Evolutionary conservation across 2,329 filamentous ascomycete genomes (phyloP).

Genomic region (Hypoxylon sp.): DNA sequence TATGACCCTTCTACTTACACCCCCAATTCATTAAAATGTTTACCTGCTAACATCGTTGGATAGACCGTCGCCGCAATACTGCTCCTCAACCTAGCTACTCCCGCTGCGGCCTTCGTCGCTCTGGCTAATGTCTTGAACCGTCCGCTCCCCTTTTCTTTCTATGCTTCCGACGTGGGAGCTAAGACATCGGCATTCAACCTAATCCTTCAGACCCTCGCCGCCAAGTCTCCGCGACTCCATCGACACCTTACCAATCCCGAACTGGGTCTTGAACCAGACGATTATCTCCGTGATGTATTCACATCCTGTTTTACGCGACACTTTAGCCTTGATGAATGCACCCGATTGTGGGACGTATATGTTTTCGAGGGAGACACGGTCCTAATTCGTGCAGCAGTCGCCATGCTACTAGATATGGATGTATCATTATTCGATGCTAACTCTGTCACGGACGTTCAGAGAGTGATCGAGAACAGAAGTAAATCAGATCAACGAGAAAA

Average conservation of each 20-base stretch:
- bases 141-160: conserved; percentile 81
- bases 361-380: conserved; percentile 85
- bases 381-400: conserved; percentile 79
- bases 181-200: conserved; percentile 79
- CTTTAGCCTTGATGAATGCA: conserved; percentile 77
- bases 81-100: conserved; percentile 77
- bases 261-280: conserved; percentile 62
- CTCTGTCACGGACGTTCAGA: conserved; percentile 61
- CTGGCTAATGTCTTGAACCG: conserved; percentile 85
- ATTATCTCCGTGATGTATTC: conserved; percentile 74
- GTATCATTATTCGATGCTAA: conserved; percentile 66
- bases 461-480: conserved; percentile 55
- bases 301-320: conserved; percentile 74
- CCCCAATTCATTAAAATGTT: neutral
- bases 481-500: conserved; percentile 44
- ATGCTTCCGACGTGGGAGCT: conserved; percentile 77
- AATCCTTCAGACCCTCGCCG: conserved; percentile 75
- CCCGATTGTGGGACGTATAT: conserved; percentile 84
- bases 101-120: conserved; percentile 76
- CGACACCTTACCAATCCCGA: conserved; percentile 72
- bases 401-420: conserved; percentile 71
- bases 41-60: conserved; percentile 41
- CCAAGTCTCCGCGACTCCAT: conserved; percentile 76
- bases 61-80: conserved; percentile 81
- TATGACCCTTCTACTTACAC: too few relatives aligned